phyloP scores from a whole-genome alignment of 495 filamentous ascomycete genomes.

The Cudoniella acicularis region DNA sequence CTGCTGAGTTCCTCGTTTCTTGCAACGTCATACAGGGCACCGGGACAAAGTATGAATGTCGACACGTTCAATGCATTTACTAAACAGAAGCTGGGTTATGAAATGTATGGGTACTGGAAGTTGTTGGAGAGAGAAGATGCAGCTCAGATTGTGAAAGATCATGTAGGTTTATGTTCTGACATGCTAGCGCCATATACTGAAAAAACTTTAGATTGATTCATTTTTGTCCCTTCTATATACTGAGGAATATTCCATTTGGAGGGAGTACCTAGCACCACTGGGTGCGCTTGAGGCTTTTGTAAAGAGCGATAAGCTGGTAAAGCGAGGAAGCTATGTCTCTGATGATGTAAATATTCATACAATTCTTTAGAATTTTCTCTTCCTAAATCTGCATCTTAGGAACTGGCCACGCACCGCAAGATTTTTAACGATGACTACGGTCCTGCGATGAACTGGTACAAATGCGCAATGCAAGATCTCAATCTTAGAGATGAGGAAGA shows the following conservation, averaged over 20 bases:
- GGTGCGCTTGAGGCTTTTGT: neutral
- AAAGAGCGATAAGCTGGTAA: neutral
- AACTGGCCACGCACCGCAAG: neutral
- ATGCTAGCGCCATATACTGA: neutral
- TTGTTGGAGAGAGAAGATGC: constrained; percentile 8
- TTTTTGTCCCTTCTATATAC: neutral
- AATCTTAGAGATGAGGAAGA: neutral
- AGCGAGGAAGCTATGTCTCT: neutral
- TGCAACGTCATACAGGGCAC: too few species aligned
- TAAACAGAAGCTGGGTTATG: constrained; percentile 1
- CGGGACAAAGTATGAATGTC: too few species aligned
- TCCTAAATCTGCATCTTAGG: too few species aligned
- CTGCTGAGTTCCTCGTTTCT: too few species aligned
- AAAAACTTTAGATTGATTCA: neutral
- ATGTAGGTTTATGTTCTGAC: neutral
- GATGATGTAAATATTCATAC: too few species aligned
- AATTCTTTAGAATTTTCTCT: too few species aligned
- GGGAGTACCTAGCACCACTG: neutral
- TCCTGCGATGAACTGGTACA: constrained; percentile 5
- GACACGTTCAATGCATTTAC: neutral
- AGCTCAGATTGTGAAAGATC: neutral
- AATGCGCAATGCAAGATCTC: neutral
- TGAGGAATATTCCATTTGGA: neutral
- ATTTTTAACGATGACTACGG: neutral
- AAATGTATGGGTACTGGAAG: constrained; percentile 14